Percentiles rank a stretch among this genome's conserved stretches.
phyloP scores from a whole-genome alignment of 441 rosid species.

The Populus hybrid region DNA sequence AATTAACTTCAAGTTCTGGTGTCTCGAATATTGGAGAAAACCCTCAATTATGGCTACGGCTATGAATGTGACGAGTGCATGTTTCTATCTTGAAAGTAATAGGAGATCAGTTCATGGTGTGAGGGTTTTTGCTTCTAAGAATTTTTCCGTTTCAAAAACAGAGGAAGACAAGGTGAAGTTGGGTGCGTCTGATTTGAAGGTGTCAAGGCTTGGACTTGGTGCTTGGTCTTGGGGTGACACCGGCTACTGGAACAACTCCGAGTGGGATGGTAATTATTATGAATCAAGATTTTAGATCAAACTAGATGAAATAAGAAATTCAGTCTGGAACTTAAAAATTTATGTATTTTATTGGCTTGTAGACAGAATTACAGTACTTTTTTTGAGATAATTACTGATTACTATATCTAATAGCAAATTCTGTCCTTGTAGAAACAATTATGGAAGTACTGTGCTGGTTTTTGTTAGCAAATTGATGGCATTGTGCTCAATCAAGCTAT shows the following conservation, averaged over 20 bases:
- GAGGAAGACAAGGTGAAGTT: slow-evolving; percentile 54
- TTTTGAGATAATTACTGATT: neutral
- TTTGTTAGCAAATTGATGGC: neutral
- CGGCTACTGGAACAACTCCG: slow-evolving; percentile 82
- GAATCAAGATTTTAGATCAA: too few relatives aligned
- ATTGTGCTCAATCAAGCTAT: neutral
- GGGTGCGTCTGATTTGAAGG: slow-evolving; percentile 83
- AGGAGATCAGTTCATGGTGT: slow-evolving; percentile 23
- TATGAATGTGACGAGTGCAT: slow-evolving; percentile 38
- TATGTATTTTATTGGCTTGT: neutral
- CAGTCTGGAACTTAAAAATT: neutral
- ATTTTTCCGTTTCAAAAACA: slow-evolving; percentile 29
- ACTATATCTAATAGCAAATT: neutral
- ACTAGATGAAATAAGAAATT: neutral
- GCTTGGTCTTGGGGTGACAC: slow-evolving; percentile 99
- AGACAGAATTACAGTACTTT: neutral
- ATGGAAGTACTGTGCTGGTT: neutral
- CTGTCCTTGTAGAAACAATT: neutral
- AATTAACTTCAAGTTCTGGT: neutral
- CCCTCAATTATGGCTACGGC: slow-evolving; percentile 36
- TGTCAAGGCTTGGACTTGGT: slow-evolving; percentile 83
- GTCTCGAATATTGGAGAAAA: neutral
- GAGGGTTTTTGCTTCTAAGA: slow-evolving; percentile 57
- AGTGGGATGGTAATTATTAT: slow-evolving; percentile 69
- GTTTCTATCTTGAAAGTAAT: slow-evolving; percentile 29